phyloP scores from a whole-genome alignment of 2,329 filamentous ascomycete species.

The Aquanectria penicillioides region DNA sequence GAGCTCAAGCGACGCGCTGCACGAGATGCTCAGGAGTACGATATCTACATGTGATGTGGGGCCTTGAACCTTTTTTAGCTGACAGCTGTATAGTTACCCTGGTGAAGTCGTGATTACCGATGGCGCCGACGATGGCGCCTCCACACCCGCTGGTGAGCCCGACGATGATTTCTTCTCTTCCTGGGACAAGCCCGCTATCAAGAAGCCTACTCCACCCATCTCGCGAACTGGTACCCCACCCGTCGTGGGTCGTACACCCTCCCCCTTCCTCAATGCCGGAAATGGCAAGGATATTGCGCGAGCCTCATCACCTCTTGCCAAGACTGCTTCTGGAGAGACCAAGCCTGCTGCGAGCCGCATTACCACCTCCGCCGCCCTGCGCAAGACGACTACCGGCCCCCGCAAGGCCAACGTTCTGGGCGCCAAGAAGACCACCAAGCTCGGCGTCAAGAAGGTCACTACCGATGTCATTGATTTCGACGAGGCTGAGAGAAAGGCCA shows the following conservation, averaged over 20 bases:
- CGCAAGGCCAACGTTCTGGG: slow-evolving; percentile 89
- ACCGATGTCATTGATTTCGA: slow-evolving; percentile 92
- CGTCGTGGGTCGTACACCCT: slow-evolving; percentile 80
- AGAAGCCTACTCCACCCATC: slow-evolving; percentile 91
- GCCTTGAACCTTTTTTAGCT: too few relatives aligned
- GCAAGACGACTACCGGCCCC: slow-evolving; percentile 76
- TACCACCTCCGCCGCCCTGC: slow-evolving; percentile 81
- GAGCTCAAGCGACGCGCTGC: slow-evolving; percentile 89
- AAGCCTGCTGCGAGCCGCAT: slow-evolving; percentile 75
- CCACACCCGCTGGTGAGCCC: slow-evolving; percentile 82
- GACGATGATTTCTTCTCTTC: slow-evolving; percentile 99
- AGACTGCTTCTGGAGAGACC: slow-evolving; percentile 62
- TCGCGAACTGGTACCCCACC: slow-evolving; percentile 90
- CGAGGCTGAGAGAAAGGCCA: slow-evolving; percentile 95
- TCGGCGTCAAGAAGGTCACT: slow-evolving; percentile 92
- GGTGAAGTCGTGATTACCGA: slow-evolving; percentile 88
- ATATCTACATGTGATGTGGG: too few relatives aligned
- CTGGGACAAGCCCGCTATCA: slow-evolving; percentile 98
- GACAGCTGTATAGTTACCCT: slow-evolving; percentile 71
- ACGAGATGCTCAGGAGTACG: slow-evolving; percentile 85
- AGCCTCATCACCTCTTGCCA: slow-evolving; percentile 83
- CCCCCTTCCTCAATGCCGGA: slow-evolving; percentile 87
- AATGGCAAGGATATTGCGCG: slow-evolving; percentile 79
- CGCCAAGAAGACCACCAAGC: slow-evolving; percentile 82
- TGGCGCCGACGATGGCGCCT: slow-evolving; percentile 71